Percentiles rank a stretch among this genome's conserved stretches.
These are phyloP conservation scores for Penicillium sp. DNA, from an alignment of 2,329 filamentous ascomycete genomes.

Conservation along the genomic window DNA sequence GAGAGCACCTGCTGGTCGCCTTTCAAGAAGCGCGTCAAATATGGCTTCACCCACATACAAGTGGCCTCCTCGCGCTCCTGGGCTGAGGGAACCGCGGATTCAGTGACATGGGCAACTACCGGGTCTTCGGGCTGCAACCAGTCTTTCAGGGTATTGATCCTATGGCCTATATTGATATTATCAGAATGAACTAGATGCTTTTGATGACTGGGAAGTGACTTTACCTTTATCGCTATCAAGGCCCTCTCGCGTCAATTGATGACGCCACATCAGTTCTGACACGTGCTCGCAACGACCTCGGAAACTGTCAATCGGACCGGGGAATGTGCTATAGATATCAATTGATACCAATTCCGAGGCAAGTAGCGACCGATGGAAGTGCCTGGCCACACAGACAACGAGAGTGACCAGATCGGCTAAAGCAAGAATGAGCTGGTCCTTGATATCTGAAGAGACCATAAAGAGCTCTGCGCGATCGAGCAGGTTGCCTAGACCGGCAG, in stretches of 20 bases:
- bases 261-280: slow-evolving; percentile 40
- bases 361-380: slow-evolving; percentile 35
- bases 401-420: slow-evolving; percentile 37
- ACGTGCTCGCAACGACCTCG: slow-evolving; percentile 34
- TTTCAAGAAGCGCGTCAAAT: slow-evolving; percentile 50
- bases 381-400: slow-evolving; percentile 32
- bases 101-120: slow-evolving; percentile 43
- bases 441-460: slow-evolving; percentile 47
- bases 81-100: slow-evolving; percentile 43
- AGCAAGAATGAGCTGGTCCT: slow-evolving; percentile 45
- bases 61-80: slow-evolving; percentile 51
- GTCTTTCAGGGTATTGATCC: neutral
- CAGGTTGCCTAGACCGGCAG: slow-evolving; percentile 41
- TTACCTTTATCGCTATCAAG: neutral
- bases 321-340: slow-evolving; percentile 41
- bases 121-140: slow-evolving; percentile 49
- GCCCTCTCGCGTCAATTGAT: slow-evolving; percentile 35
- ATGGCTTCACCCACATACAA: slow-evolving; percentile 53
- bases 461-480: slow-evolving; percentile 51
- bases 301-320: slow-evolving; percentile 37
- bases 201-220: neutral
- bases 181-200: neutral
- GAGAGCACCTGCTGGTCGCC: slow-evolving; percentile 44
- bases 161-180: neutral
- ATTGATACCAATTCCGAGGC: slow-evolving; percentile 29